phyloP scores from a whole-genome alignment of 371 early-diverging fungal species.

The Mucor plumbeus region DNA sequence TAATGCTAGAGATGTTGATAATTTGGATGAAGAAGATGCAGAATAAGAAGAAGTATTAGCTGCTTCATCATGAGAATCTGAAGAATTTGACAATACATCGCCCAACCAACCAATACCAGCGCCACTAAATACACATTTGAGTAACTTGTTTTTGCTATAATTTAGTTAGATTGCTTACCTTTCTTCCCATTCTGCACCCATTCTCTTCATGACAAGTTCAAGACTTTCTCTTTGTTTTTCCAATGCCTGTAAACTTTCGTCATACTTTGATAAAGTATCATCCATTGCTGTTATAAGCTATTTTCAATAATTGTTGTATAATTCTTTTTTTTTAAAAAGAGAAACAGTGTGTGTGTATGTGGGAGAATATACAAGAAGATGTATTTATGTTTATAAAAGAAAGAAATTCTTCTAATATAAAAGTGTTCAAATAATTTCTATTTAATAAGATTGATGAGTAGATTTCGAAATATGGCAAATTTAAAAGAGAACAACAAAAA shows the following conservation, averaged over 20 bases:
- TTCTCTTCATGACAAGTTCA: conserved; percentile 45
- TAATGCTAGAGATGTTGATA: background rate
- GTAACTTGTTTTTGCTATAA: background rate
- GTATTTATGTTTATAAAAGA: background rate
- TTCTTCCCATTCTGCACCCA: conserved; percentile 58
- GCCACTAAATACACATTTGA: conserved; percentile 34
- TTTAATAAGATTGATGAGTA: background rate
- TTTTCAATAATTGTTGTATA: background rate
- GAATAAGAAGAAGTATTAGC: background rate
- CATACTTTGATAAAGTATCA: conserved; percentile 40
- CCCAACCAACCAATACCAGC: conserved; percentile 53
- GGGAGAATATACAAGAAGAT: no score
- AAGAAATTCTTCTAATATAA: no score
- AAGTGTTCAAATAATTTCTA: no score
- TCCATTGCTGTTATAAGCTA: conserved; percentile 29
- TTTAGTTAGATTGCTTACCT: conserved; percentile 34
- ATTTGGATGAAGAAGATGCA: background rate
- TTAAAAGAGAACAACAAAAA: background rate
- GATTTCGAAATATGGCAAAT: background rate
- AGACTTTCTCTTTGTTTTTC: conserved; percentile 48
- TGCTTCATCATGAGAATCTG: background rate
- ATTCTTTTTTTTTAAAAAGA: background rate
- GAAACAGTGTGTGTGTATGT: no score
- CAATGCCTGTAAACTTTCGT: conserved; percentile 41
- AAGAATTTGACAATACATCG: background rate